Evolutionary conservation across 306 rosid species (phyloP).

Genomic region (Casuarina cunninghamiana): DNA sequence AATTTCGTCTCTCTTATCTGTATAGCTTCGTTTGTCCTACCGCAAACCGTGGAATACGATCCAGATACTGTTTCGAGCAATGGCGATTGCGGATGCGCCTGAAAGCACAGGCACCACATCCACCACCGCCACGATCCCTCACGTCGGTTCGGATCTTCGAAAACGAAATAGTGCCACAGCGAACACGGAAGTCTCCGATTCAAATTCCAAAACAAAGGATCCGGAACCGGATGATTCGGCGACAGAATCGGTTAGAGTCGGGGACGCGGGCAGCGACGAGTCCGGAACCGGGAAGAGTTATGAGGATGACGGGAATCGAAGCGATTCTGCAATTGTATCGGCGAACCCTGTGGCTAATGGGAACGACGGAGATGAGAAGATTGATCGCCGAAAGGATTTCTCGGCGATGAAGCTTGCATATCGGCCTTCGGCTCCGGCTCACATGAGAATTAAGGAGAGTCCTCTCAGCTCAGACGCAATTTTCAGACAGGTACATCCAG

Average conservation of each 20-base stretch:
- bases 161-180: constrained; percentile 41
- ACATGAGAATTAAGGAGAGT: constrained; percentile 72
- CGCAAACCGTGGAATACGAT: neutral
- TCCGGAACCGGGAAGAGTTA: constrained; percentile 21
- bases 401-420: constrained; percentile 40
- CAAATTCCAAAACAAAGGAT: constrained; percentile 23
- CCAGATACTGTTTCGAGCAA: constrained; percentile 9
- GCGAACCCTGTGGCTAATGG: constrained; percentile 13
- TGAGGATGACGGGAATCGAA: constrained; percentile 37
- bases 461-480: constrained; percentile 90
- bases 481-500: constrained; percentile 65
- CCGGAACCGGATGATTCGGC: constrained; percentile 31
- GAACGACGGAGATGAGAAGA: constrained; percentile 26
- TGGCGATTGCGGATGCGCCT: constrained; percentile 57
- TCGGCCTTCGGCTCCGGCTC: constrained; percentile 85
- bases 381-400: constrained; percentile 25
- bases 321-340: constrained; percentile 25
- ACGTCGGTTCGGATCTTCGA: constrained; percentile 35
- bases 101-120: constrained; percentile 28
- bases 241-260: constrained; percentile 22
- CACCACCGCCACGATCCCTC: constrained; percentile 12
- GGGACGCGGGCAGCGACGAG: constrained; percentile 36
- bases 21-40: neutral
- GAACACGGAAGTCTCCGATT: constrained; percentile 27
- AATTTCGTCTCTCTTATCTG: neutral